A percentile compares a stretch with the other conserved stretches of the same genome.
phyloP scores from a whole-genome alignment of 192 early-diverging fungal genomes.

The Backusella westeae region DNA sequence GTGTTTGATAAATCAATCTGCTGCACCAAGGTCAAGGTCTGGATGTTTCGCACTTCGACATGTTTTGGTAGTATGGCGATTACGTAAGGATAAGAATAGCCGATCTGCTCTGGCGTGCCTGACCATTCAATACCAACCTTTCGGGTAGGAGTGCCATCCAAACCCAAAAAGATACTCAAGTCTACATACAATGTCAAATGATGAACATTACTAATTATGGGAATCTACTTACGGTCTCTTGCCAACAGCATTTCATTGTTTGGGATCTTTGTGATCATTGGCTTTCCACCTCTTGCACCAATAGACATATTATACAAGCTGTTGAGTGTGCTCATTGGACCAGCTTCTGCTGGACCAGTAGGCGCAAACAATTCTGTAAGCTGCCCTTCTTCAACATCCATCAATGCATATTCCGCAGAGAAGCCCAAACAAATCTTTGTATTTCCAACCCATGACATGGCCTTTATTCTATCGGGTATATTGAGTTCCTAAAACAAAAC shows the following conservation, averaged over 20 bases:
- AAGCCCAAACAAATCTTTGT: constrained; percentile 67
- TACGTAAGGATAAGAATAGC: constrained; percentile 69
- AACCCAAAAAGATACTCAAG: constrained; percentile 55
- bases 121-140: constrained; percentile 63
- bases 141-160: constrained; percentile 55
- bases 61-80: constrained; percentile 64
- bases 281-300: constrained; percentile 50
- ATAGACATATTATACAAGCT: constrained; percentile 50
- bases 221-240: constrained; percentile 49
- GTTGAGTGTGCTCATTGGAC: constrained; percentile 44
- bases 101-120: constrained; percentile 58
- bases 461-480: constrained; percentile 66
- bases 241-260: constrained; percentile 64
- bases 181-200: constrained; percentile 26
- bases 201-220: too few relatives aligned
- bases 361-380: constrained; percentile 57
- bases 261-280: constrained; percentile 59
- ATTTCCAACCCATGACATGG: constrained; percentile 76
- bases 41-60: constrained; percentile 87
- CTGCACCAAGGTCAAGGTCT: constrained; percentile 81
- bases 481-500: constrained; percentile 56
- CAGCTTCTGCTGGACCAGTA: constrained; percentile 34
- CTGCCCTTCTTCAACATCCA: constrained; percentile 55
- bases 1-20: constrained; percentile 66
- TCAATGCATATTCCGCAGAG: constrained; percentile 58